phyloP scores from a whole-genome alignment of 2,329 filamentous ascomycete species.

The Furcasterigmium furcatum region DNA sequence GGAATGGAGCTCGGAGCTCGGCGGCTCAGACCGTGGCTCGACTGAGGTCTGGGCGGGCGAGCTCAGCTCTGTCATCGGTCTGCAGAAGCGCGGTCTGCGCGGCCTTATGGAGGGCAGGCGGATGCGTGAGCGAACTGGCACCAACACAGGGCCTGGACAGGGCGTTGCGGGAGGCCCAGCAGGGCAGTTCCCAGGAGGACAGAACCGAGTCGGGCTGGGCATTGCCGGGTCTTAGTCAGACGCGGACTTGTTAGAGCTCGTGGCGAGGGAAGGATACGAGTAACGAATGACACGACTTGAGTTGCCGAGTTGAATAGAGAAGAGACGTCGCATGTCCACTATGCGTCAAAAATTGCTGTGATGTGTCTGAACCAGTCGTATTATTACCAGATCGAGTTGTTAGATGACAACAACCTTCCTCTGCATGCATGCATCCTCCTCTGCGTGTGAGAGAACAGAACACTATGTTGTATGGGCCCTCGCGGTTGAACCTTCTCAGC shows the following conservation, averaged over 20 bases:
- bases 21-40: constrained; percentile 42
- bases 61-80: constrained; percentile 83
- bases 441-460: too few relatives aligned
- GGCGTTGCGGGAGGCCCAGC: constrained; percentile 5
- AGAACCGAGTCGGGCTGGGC: constrained; percentile 45
- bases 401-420: too few relatives aligned
- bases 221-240: constrained; percentile 43
- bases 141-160: constrained; percentile 19
- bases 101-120: constrained; percentile 93
- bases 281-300: not conserved
- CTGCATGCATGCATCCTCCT: too few relatives aligned
- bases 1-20: constrained; percentile 54
- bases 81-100: constrained; percentile 89
- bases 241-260: not conserved
- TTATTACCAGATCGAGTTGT: too few relatives aligned
- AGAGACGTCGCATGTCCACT: too few relatives aligned
- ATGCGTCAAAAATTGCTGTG: too few relatives aligned
- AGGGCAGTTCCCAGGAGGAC: constrained; percentile 15
- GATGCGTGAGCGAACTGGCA: constrained; percentile 69
- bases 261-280: constrained; percentile 1
- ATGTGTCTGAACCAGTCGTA: too few relatives aligned
- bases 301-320: not conserved
- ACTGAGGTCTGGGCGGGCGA: constrained; percentile 76
- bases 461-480: too few relatives aligned
- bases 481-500: too few relatives aligned